Evolutionary conservation across 305 asterid species (phyloP).

Genomic region (Fraxinus platypoda): DNA sequence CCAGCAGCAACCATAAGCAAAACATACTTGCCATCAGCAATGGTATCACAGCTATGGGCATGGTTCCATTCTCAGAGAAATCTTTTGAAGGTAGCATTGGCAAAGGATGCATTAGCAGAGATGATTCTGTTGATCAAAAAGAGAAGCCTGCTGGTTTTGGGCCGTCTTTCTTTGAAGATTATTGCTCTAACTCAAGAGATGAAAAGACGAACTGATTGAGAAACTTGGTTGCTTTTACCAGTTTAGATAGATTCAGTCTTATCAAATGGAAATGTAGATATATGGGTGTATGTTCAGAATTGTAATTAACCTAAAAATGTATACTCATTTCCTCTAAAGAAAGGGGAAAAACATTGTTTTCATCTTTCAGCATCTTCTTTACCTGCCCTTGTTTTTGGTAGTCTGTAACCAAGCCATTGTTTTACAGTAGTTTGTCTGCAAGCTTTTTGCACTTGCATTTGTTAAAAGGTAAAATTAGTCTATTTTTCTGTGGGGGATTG

Average conservation of each 20-base stretch:
- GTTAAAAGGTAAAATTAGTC: background rate
- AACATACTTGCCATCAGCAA: slow-evolving; percentile 36
- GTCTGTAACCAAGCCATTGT: background rate
- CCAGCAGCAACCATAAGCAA: slow-evolving; percentile 33
- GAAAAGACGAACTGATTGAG: slow-evolving; percentile 30
- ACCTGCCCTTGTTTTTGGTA: background rate
- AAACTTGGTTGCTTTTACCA: background rate
- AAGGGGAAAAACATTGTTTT: background rate
- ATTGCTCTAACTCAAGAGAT: background rate
- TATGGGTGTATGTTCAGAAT: slow-evolving; percentile 12
- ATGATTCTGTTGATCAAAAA: slow-evolving; percentile 30
- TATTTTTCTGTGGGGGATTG: background rate
- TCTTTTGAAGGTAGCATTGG: slow-evolving; percentile 16
- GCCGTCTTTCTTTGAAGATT: slow-evolving; percentile 20
- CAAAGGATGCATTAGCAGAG: slow-evolving; percentile 19
- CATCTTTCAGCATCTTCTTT: background rate
- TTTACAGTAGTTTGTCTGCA: background rate
- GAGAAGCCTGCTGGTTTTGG: slow-evolving; percentile 48
- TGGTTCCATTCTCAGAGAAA: slow-evolving; percentile 42
- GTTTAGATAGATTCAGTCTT: slow-evolving; percentile 9
- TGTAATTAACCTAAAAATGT: background rate
- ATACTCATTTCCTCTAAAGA: background rate
- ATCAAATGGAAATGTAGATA: slow-evolving; percentile 39
- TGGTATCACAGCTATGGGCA: slow-evolving; percentile 42
- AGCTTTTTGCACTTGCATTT: background rate